Evolutionary conservation across 805 yeast genomes (phyloP).

Genomic region (Metschnikowia rubicola): DNA sequence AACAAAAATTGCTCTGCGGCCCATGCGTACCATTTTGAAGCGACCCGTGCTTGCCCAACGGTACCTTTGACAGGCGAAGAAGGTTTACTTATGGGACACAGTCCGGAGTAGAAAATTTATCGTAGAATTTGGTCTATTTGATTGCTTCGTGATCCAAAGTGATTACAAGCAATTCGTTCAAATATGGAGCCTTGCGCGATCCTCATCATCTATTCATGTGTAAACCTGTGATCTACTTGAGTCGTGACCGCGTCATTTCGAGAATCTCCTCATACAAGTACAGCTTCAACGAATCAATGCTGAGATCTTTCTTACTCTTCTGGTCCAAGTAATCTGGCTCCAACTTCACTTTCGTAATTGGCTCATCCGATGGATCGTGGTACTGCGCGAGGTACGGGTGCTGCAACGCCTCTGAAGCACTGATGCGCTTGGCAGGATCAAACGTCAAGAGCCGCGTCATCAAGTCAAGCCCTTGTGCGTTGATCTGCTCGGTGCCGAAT

Average conservation of each 20-base stretch:
- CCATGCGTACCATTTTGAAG: too few relatives aligned
- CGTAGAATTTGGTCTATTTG: too few relatives aligned
- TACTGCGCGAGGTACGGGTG: conserved; percentile 16
- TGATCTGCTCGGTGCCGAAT: conserved; percentile 13
- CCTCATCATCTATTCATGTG: too few relatives aligned
- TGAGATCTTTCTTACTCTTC: conserved; percentile 9
- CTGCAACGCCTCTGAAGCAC: conserved; percentile 11
- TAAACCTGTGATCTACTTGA: background rate
- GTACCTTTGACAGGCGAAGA: too few relatives aligned
- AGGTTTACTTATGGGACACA: too few relatives aligned
- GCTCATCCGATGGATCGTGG: conserved; percentile 18
- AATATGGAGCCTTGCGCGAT: too few relatives aligned
- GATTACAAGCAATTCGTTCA: too few relatives aligned
- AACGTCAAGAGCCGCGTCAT: conserved; percentile 14
- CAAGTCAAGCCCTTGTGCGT: conserved; percentile 15
- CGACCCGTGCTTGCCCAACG: too few relatives aligned
- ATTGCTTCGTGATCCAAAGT: too few relatives aligned
- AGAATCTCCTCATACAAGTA: conserved; percentile 15
- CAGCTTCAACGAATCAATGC: conserved; percentile 12
- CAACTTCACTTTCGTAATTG: conserved; percentile 10
- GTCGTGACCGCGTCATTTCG: conserved; percentile 10
- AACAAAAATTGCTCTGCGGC: too few relatives aligned
- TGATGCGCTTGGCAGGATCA: conserved; percentile 12
- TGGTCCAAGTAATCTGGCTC: conserved; percentile 17
- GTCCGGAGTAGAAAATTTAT: too few relatives aligned